Evolutionary conservation across 805 yeast species (phyloP), one percentile per base, ranked within the genome.

Genomic region (Candida rishiriensis): DNA sequence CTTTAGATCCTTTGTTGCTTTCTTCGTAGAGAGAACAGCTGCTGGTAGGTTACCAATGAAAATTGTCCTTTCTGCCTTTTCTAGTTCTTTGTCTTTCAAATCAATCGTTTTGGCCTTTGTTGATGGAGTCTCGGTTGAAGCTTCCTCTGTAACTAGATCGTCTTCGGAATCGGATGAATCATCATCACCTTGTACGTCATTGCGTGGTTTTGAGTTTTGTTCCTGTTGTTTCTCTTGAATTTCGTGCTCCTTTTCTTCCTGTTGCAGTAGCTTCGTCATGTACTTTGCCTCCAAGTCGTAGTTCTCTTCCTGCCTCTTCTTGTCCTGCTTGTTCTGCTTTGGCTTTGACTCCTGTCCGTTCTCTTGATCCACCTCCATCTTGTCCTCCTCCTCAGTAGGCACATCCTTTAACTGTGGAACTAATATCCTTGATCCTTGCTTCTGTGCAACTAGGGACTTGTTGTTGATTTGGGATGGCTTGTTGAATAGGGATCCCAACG

Each of bases 11-110:
- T 81, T 85, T 57, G 78, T 78, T 11, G 70, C 64, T 34, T 70
- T 63, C 60, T 87, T 88, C 39, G 79, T 75, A 2, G 84, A 74
- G 50, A 89, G 78, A 9, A 82, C 88, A 1, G 68, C 58, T 34
- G 80, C 66, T 30, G 86, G 78, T 12, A 91, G 77, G 62, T 93
- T 93, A 36, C 97, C 98, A 10, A 93, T 82, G 57, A 93, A 93
- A 0, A 91, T 71, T 0, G 96, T 88, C 54, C 83, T 75, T 52
- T 85, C 88, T 6, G 96, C 95, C 63, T 87, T 86, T 53, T 78
- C 86, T 39, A 85, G 69, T 60, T 88, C 96, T n/a, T 67, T 67
- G 49, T 80, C 83, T 59, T 82, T 82, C 47, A 83, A 64, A 64
- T 84, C 84, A 38, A 81, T 55, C 3, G 68, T 64, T 51, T 72